A percentile compares a stretch with the other conserved stretches of the same genome.
phyloP scores from a whole-genome alignment of 1,139 yeast genomes.

The Geotrichum europaeum region DNA sequence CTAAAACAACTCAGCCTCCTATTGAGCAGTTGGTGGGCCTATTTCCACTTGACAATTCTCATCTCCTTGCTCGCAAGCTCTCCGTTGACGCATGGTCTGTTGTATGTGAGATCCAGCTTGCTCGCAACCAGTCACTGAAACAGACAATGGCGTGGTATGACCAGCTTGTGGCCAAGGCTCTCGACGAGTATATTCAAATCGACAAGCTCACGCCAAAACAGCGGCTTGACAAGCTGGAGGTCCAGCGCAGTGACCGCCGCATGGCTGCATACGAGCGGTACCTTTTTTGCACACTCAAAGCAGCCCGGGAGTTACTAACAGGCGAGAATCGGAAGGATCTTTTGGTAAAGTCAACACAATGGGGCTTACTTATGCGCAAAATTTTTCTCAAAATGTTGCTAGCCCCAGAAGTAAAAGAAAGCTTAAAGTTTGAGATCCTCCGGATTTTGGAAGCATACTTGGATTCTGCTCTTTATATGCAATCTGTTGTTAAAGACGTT shows the following conservation, averaged over 20 bases:
- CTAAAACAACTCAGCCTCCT: constrained; percentile 14
- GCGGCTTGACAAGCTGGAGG: neutral
- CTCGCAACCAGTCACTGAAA: constrained; percentile 9
- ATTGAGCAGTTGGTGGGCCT: constrained; percentile 13
- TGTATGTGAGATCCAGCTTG: constrained; percentile 8
- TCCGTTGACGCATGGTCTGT: constrained; percentile 14
- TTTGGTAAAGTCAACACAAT: constrained; percentile 8
- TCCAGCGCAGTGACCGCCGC: constrained; percentile 5
- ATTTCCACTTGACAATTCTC: constrained; percentile 11
- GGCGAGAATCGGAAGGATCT: neutral
- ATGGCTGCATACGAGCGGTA: constrained; percentile 8
- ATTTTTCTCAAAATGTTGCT: constrained; percentile 2
- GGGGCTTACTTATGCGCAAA: constrained; percentile 12
- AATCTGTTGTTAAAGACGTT: neutral
- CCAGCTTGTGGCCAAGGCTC: constrained; percentile 10
- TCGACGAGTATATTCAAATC: constrained; percentile 12
- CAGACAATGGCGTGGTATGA: constrained; percentile 15
- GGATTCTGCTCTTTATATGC: constrained; percentile 3
- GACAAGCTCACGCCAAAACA: constrained; percentile 3
- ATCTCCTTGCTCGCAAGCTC: constrained; percentile 11
- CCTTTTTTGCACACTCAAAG: constrained; percentile 1
- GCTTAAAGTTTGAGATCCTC: neutral
- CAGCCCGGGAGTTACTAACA: neutral
- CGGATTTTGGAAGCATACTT: constrained; percentile 1
- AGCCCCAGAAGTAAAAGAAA: neutral